phyloP scores from a whole-genome alignment of 2,329 filamentous ascomycete species.

The Penicillium sp. region DNA sequence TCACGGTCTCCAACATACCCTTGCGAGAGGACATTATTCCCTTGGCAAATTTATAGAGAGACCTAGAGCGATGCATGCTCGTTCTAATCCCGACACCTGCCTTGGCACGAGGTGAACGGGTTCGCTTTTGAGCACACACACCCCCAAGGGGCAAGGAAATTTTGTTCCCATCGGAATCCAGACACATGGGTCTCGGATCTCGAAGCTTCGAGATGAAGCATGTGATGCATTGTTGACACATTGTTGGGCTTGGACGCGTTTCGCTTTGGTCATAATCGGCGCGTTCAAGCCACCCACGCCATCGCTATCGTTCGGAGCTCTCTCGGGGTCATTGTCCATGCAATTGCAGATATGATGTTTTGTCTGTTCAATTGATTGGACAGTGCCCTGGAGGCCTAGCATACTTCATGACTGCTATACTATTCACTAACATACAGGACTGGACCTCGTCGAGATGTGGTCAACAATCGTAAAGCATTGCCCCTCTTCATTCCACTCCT shows the following conservation, averaged over 20 bases:
- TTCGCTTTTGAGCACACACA: slow-evolving; percentile 49
- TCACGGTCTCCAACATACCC: slow-evolving; percentile 48
- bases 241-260: neutral
- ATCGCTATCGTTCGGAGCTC: neutral
- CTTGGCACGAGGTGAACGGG: slow-evolving; percentile 36
- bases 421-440: slow-evolving; percentile 6
- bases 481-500: neutral
- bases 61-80: slow-evolving; percentile 45
- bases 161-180: neutral
- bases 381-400: neutral
- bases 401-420: neutral
- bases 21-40: slow-evolving; percentile 43
- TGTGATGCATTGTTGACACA: neutral
- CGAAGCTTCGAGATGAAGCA: neutral
- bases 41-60: slow-evolving; percentile 44
- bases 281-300: neutral
- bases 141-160: slow-evolving; percentile 3
- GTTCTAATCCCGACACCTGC: slow-evolving; percentile 44
- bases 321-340: neutral
- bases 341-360: slow-evolving; percentile 10
- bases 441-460: neutral
- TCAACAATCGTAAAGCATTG: slow-evolving; percentile 1
- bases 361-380: neutral
- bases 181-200: neutral
- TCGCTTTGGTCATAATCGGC: neutral